Evolutionary conservation across 441 rosid species (phyloP).

Genomic region (Populus hybrid): DNA sequence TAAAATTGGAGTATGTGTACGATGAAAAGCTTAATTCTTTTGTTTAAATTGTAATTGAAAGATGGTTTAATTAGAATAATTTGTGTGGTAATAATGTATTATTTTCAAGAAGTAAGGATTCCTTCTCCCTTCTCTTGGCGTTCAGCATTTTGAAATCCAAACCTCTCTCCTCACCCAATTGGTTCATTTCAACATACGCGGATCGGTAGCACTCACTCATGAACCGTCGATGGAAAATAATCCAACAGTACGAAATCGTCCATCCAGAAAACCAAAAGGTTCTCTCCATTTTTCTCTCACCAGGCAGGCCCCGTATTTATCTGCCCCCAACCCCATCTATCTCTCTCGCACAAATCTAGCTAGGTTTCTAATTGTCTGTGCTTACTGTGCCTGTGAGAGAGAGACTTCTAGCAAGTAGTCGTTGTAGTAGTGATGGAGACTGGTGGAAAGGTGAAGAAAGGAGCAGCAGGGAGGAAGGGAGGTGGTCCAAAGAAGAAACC

Average conservation of each 20-base stretch:
- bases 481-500: constrained; percentile 67
- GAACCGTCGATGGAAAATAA: constrained; percentile 20
- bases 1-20: too few species aligned
- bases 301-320: constrained; percentile 23
- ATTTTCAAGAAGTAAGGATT: background rate
- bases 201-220: constrained; percentile 21
- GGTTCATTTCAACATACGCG: background rate
- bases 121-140: background rate
- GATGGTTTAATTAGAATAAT: too few species aligned
- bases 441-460: constrained; percentile 48
- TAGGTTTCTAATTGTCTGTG: background rate
- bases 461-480: constrained; percentile 57
- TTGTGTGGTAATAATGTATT: too few species aligned
- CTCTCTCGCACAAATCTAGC: background rate
- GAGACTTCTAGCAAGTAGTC: background rate
- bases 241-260: constrained; percentile 24
- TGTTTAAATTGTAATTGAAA: too few species aligned
- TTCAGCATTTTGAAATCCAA: background rate
- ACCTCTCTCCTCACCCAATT: constrained; percentile 10
- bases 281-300: background rate
- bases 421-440: constrained; percentile 30
- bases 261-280: constrained; percentile 9
- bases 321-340: background rate
- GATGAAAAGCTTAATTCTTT: too few species aligned
- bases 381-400: background rate